Evolutionary conservation across 2,329 filamentous ascomycete species (phyloP), one percentile per base, ranked within the genome.

Genomic region (Aspergillus neoniger): DNA sequence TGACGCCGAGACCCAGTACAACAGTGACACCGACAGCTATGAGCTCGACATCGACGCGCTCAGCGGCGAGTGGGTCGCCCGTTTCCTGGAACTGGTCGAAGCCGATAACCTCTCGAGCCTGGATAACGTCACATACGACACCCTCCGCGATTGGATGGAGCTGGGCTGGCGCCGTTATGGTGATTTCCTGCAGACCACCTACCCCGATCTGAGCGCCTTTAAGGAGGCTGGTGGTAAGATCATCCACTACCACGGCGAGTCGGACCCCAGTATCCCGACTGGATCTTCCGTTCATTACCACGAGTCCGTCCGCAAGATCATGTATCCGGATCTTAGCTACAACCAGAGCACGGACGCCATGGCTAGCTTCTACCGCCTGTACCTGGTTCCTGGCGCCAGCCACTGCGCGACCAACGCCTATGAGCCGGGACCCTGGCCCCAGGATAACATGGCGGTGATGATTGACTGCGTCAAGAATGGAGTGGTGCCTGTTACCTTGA

Each of bases 321-420:
- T 85, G 81, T 82, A 82, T 67, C 74, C 78, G 2, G 63, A 75
- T 4, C 47, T 77, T 6, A 67, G 70, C 2, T 77, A 76, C 59
- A 72, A 77, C 4, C 75, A 78, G 6, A 75, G 75, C 8, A 69
- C 76, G 6, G 66, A 74, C 5, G 77, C 80, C 1, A 71, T 86
- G 4, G 69, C 76, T 25, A 80, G 82, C n/a, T 87, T 81, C 77
- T 87, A 85, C 71, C 79, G 80, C 53, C 75, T 86, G 43, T 86
- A 80, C 71, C 77, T 85, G 0, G 68, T 86, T 15, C 83, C 84
- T 0, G 83, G 83, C 21, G 83, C 80, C 0, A 82, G 74, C 0
- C 83, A 85, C 72, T 86, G 83, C 63, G 72, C 75, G 0, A 67
- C 72, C 25, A 84, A 83, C 70, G 59, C 70, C 4, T 70, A 78